A percentile compares a stretch with the other conserved stretches of the same genome.
Conservation (phyloP, 345 rosid species). For the Arabis alpina region DNA sequence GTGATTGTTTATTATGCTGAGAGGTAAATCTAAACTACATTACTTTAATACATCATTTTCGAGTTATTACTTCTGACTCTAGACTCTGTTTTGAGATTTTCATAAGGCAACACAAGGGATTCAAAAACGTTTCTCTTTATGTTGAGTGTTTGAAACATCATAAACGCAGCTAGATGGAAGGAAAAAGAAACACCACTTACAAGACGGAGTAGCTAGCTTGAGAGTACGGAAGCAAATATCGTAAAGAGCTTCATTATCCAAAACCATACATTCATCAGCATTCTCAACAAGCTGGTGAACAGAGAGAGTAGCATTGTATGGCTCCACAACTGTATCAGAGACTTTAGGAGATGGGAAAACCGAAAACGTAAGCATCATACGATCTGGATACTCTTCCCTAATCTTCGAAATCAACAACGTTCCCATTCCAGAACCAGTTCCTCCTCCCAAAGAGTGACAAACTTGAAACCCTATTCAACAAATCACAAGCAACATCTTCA, state of each 20-base stretch:
- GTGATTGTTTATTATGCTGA: too few relatives aligned
- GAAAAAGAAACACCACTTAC: slow-evolving; percentile 30
- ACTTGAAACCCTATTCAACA: slow-evolving; percentile 59
- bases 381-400: slow-evolving; percentile 73
- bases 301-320: slow-evolving; percentile 70
- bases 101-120: neutral
- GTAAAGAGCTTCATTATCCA: slow-evolving; percentile 69
- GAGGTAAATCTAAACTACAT: too few relatives aligned
- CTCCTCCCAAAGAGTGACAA: slow-evolving; percentile 72
- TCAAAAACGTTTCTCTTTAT: neutral
- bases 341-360: slow-evolving; percentile 76
- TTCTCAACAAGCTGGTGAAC: slow-evolving; percentile 72
- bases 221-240: slow-evolving; percentile 72
- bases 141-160: slow-evolving; percentile 2
- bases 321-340: slow-evolving; percentile 76
- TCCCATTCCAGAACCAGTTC: slow-evolving; percentile 74
- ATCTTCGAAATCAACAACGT: slow-evolving; percentile 69
- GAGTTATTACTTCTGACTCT: neutral
- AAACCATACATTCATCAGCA: slow-evolving; percentile 72
- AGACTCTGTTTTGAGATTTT: neutral
- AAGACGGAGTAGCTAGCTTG: slow-evolving; percentile 66
- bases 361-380: slow-evolving; percentile 79
- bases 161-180: neutral
- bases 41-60: neutral
- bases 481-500: neutral